Conservation (phyloP, 257 asterid genomes). For the Penstemon barbatus region DNA sequence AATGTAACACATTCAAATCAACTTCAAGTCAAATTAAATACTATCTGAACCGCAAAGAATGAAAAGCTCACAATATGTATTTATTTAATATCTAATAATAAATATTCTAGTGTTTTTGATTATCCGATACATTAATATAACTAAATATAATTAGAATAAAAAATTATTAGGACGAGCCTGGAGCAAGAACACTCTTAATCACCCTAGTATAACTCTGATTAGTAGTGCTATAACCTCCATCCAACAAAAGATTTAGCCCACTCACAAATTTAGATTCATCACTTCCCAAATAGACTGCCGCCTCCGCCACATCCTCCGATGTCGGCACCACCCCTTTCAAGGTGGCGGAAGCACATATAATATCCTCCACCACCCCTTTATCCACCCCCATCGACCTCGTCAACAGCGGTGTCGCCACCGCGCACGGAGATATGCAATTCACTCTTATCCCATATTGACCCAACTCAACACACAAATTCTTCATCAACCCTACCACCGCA, state of each 20-base stretch:
- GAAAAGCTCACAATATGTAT: too few relatives aligned
- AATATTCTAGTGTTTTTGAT: too few relatives aligned
- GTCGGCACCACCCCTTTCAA: conserved; percentile 61
- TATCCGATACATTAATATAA: too few relatives aligned
- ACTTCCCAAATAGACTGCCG: conserved; percentile 63
- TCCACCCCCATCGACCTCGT: too few relatives aligned
- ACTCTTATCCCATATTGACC: too few relatives aligned
- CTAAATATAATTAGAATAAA: too few relatives aligned
- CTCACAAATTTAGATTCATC: conserved; percentile 68
- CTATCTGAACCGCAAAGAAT: too few relatives aligned
- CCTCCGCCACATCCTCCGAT: conserved; percentile 79
- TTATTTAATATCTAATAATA: too few relatives aligned
- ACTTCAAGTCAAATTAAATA: too few relatives aligned
- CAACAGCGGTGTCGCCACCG: too few relatives aligned
- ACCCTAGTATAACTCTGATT: conserved; percentile 52
- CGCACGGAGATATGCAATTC: too few relatives aligned
- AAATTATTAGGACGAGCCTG: neutral
- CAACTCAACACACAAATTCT: conserved; percentile 30
- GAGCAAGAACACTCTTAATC: conserved; percentile 31
- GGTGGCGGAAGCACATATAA: conserved; percentile 52
- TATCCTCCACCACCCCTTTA: conserved; percentile 44
- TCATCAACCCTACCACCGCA: conserved; percentile 70
- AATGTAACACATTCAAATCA: too few relatives aligned
- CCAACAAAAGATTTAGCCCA: conserved; percentile 67
- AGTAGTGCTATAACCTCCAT: conserved; percentile 74